Evolutionary conservation across 495 filamentous ascomycete genomes (phyloP).

Genomic region (Aspergillus taichungensis): DNA sequence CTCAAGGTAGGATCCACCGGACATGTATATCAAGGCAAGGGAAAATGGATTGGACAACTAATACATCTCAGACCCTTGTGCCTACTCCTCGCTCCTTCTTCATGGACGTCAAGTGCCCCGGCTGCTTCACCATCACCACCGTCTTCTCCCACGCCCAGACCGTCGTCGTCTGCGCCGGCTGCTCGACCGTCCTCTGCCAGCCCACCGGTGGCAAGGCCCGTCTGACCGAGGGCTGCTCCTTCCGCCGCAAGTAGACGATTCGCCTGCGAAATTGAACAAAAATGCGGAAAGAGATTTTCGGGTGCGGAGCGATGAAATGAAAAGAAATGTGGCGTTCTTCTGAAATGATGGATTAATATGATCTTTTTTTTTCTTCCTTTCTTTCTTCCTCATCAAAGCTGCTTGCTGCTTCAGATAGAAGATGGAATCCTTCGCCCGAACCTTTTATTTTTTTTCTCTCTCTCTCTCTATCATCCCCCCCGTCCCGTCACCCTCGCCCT

Average conservation of each 20-base stretch:
- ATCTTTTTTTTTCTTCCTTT: conserved; percentile 26
- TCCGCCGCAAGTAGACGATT: conserved; percentile 90
- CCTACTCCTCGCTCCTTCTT: conserved; percentile 97
- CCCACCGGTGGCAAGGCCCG: conserved; percentile 96
- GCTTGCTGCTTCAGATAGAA: conserved; percentile 57
- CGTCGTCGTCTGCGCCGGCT: conserved; percentile 97
- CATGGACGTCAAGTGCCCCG: conserved; percentile 99
- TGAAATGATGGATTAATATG: conserved; percentile 40
- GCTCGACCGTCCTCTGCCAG: conserved; percentile 95
- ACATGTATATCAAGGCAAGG: background rate
- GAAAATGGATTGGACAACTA: conserved; percentile 12
- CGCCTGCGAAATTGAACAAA: conserved; percentile 7
- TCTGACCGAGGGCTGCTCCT: conserved; percentile 97
- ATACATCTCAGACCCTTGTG: conserved; percentile 64
- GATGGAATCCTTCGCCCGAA: conserved; percentile 48
- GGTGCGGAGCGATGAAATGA: conserved; percentile 27
- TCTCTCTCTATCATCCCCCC: no score
- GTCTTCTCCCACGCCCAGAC: conserved; percentile 99
- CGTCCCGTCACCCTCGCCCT: no score
- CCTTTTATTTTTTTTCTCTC: no score
- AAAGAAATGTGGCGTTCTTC: conserved; percentile 39
- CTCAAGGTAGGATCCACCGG: conserved; percentile 68
- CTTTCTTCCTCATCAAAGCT: background rate
- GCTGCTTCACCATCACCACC: conserved; percentile 99
- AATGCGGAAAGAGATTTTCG: no score